Evolutionary conservation across 2,329 filamentous ascomycete species (phyloP), one percentile per base, ranked within the genome.

Genomic region (Colletotrichum sp.): DNA sequence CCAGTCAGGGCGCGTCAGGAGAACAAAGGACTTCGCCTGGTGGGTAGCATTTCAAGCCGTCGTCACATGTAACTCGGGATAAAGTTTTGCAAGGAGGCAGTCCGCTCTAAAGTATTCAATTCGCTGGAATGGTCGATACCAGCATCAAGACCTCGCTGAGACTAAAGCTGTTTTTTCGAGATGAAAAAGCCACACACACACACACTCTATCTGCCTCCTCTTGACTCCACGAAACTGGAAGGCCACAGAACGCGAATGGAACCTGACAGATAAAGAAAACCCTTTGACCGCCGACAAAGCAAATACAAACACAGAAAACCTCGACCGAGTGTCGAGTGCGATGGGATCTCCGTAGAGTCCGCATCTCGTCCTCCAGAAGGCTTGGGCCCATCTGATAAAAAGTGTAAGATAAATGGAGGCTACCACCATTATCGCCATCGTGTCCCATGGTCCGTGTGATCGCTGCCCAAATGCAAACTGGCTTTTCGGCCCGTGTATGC

Each of bases 71-170:
- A 55, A 48, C 22, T 16, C 55, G 36, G 27, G 18, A 25, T 36
- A 70, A 60, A 27, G 27, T 62, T 65, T 56, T 36, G 15, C 12
- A 18, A 10, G 5, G 27, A 28, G n/a, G 9, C 32, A 56, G 27
- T 66, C 30, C 55, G 61, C 71, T 74, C 66, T 76, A 48, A 75
- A 64, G 32, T 75, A 71, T 76, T 76, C 74, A 76, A 76, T 75
- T 76, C 71, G 74, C 74, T 75, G 71, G 48, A 71, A 43, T 62
- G 71, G 71, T 52, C 71, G 71, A 70, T 67, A 71, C 71, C 71
- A 76, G 56, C 74, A 66, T 70, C 74, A 43, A 76, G 71, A 70
- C 66, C 71, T 76, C 74, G 66, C 66, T 66, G 66, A 74, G 39
- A 71, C 74, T 70, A 62, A 73, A 70, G n/a, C 25, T 71, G 32